Conservation (phyloP, 2,329 filamentous ascomycete species). For the Leptodontidium sp. region DNA sequence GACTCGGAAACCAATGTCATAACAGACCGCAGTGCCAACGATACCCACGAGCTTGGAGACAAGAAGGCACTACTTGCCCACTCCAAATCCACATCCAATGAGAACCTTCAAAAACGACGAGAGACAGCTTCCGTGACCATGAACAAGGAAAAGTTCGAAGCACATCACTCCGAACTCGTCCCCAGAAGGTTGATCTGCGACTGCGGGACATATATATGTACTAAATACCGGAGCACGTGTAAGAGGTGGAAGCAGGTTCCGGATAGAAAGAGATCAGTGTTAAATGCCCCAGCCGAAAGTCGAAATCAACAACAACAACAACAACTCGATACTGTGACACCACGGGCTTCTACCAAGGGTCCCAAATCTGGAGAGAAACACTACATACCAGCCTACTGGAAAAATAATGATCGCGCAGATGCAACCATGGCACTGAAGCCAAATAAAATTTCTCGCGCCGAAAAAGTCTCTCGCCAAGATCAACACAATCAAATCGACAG, state of each 20-base stretch:
- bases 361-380: background rate
- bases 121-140: background rate
- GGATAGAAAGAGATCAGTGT: background rate
- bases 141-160: background rate
- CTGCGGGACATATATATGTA: background rate
- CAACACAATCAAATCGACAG: background rate
- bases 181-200: conserved; percentile 3
- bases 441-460: background rate
- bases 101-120: background rate
- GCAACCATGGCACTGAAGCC: background rate
- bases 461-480: background rate
- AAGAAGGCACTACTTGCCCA: conserved; percentile 9
- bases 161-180: background rate
- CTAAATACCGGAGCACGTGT: background rate
- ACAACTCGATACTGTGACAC: background rate
- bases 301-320: background rate
- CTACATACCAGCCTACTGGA: conserved; percentile 20
- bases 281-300: background rate
- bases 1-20: background rate
- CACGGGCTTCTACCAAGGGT: too few relatives aligned
- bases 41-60: background rate
- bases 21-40: background rate
- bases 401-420: background rate
- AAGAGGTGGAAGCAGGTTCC: conserved; percentile 10
- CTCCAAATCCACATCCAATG: conserved; percentile 10